Percentiles rank a stretch among this genome's conserved stretches.
Evolutionary conservation across 345 rosid genomes (phyloP).

Genomic region (Mercurialis annua): DNA sequence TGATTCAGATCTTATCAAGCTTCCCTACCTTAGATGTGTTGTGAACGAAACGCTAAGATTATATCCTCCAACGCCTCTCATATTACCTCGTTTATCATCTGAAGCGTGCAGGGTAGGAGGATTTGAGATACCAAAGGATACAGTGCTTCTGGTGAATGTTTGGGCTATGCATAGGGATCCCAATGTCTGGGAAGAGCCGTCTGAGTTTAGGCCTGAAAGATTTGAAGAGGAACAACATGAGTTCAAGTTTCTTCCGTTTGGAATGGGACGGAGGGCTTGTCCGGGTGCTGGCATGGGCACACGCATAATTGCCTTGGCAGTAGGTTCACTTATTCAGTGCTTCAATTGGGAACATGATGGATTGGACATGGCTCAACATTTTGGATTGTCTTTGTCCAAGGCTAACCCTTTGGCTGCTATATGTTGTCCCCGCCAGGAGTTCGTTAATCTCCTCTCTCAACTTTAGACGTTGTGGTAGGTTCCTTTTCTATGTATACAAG

Average conservation of each 20-base stretch:
- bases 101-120: slow-evolving; percentile 38
- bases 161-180: slow-evolving; percentile 58
- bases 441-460: slow-evolving; percentile 33
- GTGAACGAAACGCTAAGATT: slow-evolving; percentile 53
- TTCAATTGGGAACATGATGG: slow-evolving; percentile 53
- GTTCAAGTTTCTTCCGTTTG: slow-evolving; percentile 50
- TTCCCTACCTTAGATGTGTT: slow-evolving; percentile 56
- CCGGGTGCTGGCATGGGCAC: slow-evolving; percentile 57
- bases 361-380: slow-evolving; percentile 34
- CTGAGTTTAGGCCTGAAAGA: slow-evolving; percentile 54
- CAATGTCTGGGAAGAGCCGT: slow-evolving; percentile 45
- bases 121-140: slow-evolving; percentile 41
- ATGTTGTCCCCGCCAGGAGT: slow-evolving; percentile 34
- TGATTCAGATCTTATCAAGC: slow-evolving; percentile 47
- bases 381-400: slow-evolving; percentile 33
- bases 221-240: slow-evolving; percentile 41
- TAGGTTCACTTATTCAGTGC: slow-evolving; percentile 52
- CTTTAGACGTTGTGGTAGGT: slow-evolving; percentile 1
- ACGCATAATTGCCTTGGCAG: slow-evolving; percentile 39
- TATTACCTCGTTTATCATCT: slow-evolving; percentile 53
- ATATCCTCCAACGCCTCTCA: slow-evolving; percentile 49
- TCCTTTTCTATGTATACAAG: neutral
- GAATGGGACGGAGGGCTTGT: slow-evolving; percentile 62
- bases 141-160: slow-evolving; percentile 42
- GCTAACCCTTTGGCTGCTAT: slow-evolving; percentile 45